Conservation (phyloP, 441 rosid species). For the Pelargonium citronellum region DNA sequence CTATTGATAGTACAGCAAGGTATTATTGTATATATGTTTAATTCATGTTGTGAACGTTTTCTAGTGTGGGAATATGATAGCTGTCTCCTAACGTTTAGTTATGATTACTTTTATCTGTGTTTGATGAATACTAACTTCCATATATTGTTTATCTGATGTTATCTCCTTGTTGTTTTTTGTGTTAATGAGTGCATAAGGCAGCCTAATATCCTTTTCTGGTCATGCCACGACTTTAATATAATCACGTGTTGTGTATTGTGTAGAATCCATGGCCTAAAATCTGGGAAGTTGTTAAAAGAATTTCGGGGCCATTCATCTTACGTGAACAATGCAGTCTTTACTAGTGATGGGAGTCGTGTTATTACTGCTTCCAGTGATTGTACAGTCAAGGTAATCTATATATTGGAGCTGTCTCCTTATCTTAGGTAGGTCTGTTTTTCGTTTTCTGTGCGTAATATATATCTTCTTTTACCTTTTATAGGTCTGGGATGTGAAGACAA, state of each 20-base stretch:
- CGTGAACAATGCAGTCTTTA: conserved; percentile 84
- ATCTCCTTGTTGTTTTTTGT: background rate
- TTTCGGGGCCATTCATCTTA: conserved; percentile 75
- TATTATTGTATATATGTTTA: conserved; percentile 21
- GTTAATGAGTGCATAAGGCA: background rate
- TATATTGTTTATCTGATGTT: too few species aligned
- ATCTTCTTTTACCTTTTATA: conserved; percentile 23
- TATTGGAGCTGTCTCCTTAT: background rate
- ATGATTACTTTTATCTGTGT: background rate
- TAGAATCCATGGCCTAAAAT: conserved; percentile 82
- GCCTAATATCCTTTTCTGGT: conserved; percentile 6
- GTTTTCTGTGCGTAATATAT: conserved; percentile 22
- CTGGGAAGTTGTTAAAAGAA: conserved; percentile 92
- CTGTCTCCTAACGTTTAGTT: background rate
- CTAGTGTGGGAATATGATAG: background rate
- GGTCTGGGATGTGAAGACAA: conserved; percentile 97
- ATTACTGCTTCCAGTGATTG: conserved; percentile 94
- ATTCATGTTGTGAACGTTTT: conserved; percentile 6
- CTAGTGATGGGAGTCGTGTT: conserved; percentile 79
- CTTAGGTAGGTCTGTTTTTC: background rate
- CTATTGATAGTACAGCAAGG: conserved; percentile 94
- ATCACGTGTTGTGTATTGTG: conserved; percentile 18
- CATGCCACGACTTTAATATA: background rate
- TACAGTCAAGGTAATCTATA: conserved; percentile 61
- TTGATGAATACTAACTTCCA: background rate